These are phyloP conservation scores for Tuber umbilicatum DNA, from an alignment of 495 filamentous ascomycete genomes.

Conservation along the genomic window DNA sequence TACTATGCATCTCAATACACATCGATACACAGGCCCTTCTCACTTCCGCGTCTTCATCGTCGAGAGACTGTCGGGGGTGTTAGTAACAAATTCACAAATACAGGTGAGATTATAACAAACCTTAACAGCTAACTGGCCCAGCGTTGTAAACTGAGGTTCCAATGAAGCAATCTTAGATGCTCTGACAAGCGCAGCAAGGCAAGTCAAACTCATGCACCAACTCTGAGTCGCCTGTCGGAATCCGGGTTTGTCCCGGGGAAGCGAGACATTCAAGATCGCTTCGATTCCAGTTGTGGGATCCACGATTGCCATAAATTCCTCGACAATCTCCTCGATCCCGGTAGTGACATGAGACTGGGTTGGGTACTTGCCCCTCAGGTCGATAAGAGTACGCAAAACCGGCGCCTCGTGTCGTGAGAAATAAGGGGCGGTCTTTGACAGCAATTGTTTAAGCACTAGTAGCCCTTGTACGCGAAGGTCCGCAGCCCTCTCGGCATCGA, in stretches of 20 bases:
- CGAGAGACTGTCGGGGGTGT: conserved; percentile 52
- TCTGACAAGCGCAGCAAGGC: conserved; percentile 37
- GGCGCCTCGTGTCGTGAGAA: conserved; percentile 61
- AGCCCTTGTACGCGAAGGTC: conserved; percentile 81
- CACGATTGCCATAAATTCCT: conserved; percentile 50
- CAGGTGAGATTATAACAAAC: conserved; percentile 14
- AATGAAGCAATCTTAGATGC: conserved; percentile 24
- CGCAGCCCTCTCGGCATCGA: conserved; percentile 52
- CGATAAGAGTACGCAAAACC: conserved; percentile 43
- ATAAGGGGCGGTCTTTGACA: conserved; percentile 60
- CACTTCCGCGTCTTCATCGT: conserved; percentile 67
- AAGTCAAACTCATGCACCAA: conserved; percentile 40
- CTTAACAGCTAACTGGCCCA: conserved; percentile 40
- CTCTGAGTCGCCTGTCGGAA: conserved; percentile 41
- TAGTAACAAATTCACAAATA: conserved; percentile 45
- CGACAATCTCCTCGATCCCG: conserved; percentile 54
- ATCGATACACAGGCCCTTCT: conserved; percentile 70
- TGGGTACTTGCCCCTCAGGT: conserved; percentile 41
- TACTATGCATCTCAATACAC: conserved; percentile 65
- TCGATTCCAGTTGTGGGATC: conserved; percentile 49
- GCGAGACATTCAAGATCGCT: conserved; percentile 49
- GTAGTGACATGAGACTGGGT: conserved; percentile 51
- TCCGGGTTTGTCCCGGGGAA: conserved; percentile 41
- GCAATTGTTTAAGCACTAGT: conserved; percentile 69
- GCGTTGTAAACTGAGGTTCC: conserved; percentile 27